Evolutionary conservation across 192 early-diverging fungal genomes (phyloP), one percentile per base, ranked within the genome.

Genomic region (Umbelopsis sp.): DNA sequence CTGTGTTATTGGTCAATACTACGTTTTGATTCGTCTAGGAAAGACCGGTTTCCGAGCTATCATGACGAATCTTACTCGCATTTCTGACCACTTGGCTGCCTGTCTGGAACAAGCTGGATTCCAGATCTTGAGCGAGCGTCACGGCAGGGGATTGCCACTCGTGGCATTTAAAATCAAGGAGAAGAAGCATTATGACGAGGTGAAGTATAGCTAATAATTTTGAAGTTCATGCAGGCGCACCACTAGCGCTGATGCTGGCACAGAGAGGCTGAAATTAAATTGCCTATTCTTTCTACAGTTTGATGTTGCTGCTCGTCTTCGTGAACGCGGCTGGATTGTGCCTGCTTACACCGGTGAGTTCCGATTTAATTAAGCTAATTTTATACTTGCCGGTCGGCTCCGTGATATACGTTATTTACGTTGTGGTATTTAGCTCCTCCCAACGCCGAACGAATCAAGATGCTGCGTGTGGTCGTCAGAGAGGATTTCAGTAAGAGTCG

Each of bases 1-100:
- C 45, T 80, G 83, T 65, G 84, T 94, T 69, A 87, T 95, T 47
- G 92, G 84, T n/a, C 92, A 94, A 77, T 95, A 95, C 77, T 95
- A 94, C 80, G 86, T 87, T 62, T 86, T 95, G 25, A 84, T 94
- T 51, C 86, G 92, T 47, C 84, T 90, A 31, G 94, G 92, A 0
- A 78, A 81, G 26, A 66, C 76, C 22, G 94, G 94, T 0, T 94
- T 86, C 78, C 71, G 77, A 34, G 83, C 86, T 66, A 89, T 95
- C 50, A 91, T 93, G 86, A 81, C 73, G 62, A 85, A 81, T 20
- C 78, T 88, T 38, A 74, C 87, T 68, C 68, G 71, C 31, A 88
- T 85, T 68, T 86, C 90, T n/a, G 80, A 85, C 20, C 73, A 86
- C 54, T 66, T 93, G 25, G 84, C 84, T 20, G 77, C 77, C 1